Conservation (phyloP, 306 rosid species). For the Casuarina glauca region DNA sequence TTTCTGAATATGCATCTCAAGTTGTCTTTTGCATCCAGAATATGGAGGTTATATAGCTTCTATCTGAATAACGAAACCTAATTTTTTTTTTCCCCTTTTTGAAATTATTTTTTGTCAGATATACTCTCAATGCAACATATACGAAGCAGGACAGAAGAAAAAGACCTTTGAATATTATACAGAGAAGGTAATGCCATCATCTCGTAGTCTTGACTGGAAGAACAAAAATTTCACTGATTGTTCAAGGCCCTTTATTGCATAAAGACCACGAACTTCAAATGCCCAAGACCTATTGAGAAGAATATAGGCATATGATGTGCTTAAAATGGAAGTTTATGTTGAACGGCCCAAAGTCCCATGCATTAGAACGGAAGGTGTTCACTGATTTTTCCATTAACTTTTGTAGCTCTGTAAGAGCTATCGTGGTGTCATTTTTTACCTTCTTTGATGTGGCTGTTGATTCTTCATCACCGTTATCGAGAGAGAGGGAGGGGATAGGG, state of each 20-base stretch:
- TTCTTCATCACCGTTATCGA: not conserved
- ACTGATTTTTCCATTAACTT: not conserved
- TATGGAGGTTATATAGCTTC: not conserved
- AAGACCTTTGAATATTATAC: slow-evolving; percentile 68
- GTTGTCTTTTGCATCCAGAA: not conserved
- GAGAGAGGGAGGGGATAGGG: no score
- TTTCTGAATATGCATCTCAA: not conserved
- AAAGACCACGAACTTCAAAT: not conserved
- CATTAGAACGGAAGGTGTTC: not conserved
- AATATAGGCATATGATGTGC: not conserved
- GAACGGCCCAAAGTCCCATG: not conserved
- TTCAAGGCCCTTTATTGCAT: not conserved
- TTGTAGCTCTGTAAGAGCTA: slow-evolving; percentile 4
- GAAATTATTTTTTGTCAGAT: slow-evolving; percentile 41
- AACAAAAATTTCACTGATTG: not conserved
- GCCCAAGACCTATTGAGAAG: not conserved
- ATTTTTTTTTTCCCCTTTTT: slow-evolving; percentile 3
- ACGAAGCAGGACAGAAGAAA: slow-evolving; percentile 73
- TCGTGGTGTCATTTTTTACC: slow-evolving; percentile 11
- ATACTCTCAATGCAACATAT: slow-evolving; percentile 76
- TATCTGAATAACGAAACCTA: not conserved
- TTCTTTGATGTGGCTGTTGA: not conserved
- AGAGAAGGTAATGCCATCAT: slow-evolving; percentile 60
- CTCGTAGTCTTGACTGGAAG: slow-evolving; percentile 1
- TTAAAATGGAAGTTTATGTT: slow-evolving; percentile 5